Conservation (phyloP, 768 basidiomycete genomes). For the Chlorophyllum brunneum region DNA sequence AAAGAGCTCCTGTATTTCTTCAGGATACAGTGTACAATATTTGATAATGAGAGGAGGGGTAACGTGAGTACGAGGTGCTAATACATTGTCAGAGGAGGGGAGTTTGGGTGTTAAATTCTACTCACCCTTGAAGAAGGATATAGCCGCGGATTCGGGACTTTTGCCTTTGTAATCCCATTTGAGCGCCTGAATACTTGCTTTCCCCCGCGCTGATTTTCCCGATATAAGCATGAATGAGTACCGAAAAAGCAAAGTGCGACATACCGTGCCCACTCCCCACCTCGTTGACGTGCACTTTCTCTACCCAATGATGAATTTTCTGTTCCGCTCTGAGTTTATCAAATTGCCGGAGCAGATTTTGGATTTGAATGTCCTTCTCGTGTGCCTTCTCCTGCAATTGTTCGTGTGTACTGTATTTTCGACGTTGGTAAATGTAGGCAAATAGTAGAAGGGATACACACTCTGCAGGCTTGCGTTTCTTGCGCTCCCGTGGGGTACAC, state of each 20-base stretch:
- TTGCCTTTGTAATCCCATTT: constrained; percentile 25
- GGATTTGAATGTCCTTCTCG: constrained; percentile 43
- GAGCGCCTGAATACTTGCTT: constrained; percentile 11
- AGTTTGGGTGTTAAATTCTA: constrained; percentile 3
- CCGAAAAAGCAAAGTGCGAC: too few species aligned
- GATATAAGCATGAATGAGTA: too few species aligned
- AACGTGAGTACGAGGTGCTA: constrained; percentile 17
- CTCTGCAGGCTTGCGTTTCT: constrained; percentile 58
- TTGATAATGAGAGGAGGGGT: constrained; percentile 43
- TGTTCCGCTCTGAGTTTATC: constrained; percentile 36
- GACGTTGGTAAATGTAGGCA: background rate
- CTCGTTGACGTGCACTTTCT: constrained; percentile 26
- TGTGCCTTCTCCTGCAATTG: constrained; percentile 44
- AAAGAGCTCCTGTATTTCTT: constrained; percentile 50
- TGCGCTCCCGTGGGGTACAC: constrained; percentile 45
- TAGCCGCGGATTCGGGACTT: constrained; percentile 34
- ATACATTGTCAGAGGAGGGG: constrained; percentile 7
- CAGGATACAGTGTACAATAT: constrained; percentile 44
- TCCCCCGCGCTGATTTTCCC: background rate
- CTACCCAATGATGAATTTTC: constrained; percentile 40
- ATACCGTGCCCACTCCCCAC: constrained; percentile 7
- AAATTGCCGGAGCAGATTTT: constrained; percentile 38
- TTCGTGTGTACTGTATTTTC: constrained; percentile 43
- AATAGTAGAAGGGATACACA: constrained; percentile 23
- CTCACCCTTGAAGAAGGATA: constrained; percentile 33